Base-by-base conservation (phyloP, 345 rosid genomes). In the Triadica sebifera region DNA sequence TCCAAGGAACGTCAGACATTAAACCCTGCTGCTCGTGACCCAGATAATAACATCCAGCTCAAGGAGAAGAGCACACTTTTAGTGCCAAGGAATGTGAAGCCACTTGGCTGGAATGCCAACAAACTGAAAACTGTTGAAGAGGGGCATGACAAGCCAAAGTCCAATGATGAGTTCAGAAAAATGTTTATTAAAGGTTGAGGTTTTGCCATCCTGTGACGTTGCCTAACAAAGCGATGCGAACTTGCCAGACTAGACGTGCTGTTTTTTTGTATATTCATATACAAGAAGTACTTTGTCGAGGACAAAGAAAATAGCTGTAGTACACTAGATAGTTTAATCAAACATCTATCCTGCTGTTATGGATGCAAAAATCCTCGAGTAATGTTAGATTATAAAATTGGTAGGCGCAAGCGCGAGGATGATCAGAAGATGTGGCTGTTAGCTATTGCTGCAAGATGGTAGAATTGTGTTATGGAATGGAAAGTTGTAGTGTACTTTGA, bases 151-250 rank as follows among this genome's bases (percentile, higher is more conserved):
- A 79, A 84, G 59, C 91, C 92, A 22, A 92, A 91, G 81, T 92
- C 97, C 6, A 92, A 92, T 75, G 89, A 88, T 2, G 98, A 94
- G 86, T 94, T 94, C 85, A 91, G 97, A 73, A 87, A 92, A 63
- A 78, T 94, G 92, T 86, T 94, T 65, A 83, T 92, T 46, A 88
- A 88, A 67, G 83, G 70, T 61, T 90, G 79, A 90, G 85, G 50
- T 53, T 61, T 69, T 67, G 37, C 17, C 12, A 1, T 10, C 55
- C 10, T 12, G 1, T 10, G 55, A 50, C 0, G 55, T 50, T 50
- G 6, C 46, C 46, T 39, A 6, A 39, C 43, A 39, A 39, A 39
- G 43, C 6, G 43, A 39, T 39, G 43, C 43, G 6, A 39, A 39
- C 3, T 43, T 43, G 46, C 46, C 4, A 19, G 20, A 53, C 20